A percentile compares a stretch with the other conserved stretches of the same genome.
phyloP scores from a whole-genome alignment of 1,284 basidiomycete genomes.

The Moesziomyces antarcticus region DNA sequence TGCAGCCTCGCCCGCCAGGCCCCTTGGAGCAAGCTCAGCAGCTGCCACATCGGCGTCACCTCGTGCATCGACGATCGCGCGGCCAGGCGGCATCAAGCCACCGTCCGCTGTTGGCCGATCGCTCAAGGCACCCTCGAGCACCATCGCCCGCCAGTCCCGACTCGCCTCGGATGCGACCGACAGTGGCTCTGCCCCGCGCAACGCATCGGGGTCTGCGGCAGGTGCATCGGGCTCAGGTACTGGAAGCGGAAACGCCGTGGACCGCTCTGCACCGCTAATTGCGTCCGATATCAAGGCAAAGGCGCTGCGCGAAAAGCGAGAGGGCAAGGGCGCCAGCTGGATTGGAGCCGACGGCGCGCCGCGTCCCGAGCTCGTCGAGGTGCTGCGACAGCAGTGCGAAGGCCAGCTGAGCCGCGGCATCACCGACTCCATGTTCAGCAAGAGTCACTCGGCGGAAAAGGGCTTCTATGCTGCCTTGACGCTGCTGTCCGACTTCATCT shows the following conservation, averaged over 20 bases:
- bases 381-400: slow-evolving; percentile 91
- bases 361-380: slow-evolving; percentile 86
- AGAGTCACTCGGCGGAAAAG: slow-evolving; percentile 93
- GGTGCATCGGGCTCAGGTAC: slow-evolving; percentile 20
- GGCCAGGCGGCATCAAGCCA: slow-evolving; percentile 48
- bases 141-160: slow-evolving; percentile 32
- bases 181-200: slow-evolving; percentile 22
- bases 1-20: slow-evolving; percentile 27
- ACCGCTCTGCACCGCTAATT: slow-evolving; percentile 73
- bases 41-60: slow-evolving; percentile 27
- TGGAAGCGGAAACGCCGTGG: slow-evolving; percentile 28
- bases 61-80: slow-evolving; percentile 31
- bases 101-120: slow-evolving; percentile 52
- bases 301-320: slow-evolving; percentile 79
- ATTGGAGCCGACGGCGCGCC: slow-evolving; percentile 79
- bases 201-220: slow-evolving; percentile 21
- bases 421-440: slow-evolving; percentile 80
- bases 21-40: slow-evolving; percentile 6
- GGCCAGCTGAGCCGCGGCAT: slow-evolving; percentile 81
- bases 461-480: slow-evolving; percentile 85
- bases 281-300: slow-evolving; percentile 81
- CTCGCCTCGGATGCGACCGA: slow-evolving; percentile 37
- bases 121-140: slow-evolving; percentile 46
- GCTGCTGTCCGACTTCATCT: slow-evolving; percentile 80
- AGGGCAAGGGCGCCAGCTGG: slow-evolving; percentile 72